Conservation (phyloP, 768 basidiomycete genomes). For the Boletus speciosus region DNA sequence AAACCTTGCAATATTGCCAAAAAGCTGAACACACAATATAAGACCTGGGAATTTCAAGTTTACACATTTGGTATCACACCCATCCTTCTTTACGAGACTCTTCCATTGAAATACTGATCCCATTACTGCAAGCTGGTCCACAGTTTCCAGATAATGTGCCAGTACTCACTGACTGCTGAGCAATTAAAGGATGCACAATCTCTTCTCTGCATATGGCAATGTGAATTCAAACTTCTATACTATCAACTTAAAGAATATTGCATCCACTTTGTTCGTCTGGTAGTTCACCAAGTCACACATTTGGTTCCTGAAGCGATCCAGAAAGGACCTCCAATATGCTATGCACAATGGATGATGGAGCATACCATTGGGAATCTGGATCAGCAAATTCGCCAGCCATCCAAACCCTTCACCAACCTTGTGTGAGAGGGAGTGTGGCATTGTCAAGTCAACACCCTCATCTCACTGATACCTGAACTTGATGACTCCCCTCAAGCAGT, state of each 20-base stretch:
- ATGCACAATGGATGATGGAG: conserved; percentile 32
- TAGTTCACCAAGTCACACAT: conserved; percentile 21
- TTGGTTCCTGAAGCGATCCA: background rate
- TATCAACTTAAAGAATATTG: conserved; percentile 16
- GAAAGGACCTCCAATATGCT: background rate
- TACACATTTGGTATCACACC: background rate
- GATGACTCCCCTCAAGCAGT: too few species aligned
- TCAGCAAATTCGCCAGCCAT: conserved; percentile 17
- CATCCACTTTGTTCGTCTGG: conserved; percentile 30
- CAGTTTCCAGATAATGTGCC: background rate
- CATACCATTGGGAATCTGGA: conserved; percentile 26
- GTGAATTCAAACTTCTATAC: conserved; percentile 31
- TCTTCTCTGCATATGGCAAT: conserved; percentile 20
- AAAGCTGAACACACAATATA: too few species aligned
- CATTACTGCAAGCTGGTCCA: background rate
- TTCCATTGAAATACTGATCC: background rate
- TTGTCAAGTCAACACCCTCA: too few species aligned
- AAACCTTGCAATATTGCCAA: too few species aligned
- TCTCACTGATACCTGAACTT: too few species aligned
- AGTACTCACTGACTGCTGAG: background rate
- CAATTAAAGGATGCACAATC: background rate
- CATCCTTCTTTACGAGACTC: background rate
- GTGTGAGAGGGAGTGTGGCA: too few species aligned
- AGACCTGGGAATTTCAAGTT: too few species aligned
- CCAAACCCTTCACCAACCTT: background rate